These are phyloP conservation scores for Nidularia sp. DNA, from an alignment of 768 basidiomycete genomes.

Conservation along the genomic window DNA sequence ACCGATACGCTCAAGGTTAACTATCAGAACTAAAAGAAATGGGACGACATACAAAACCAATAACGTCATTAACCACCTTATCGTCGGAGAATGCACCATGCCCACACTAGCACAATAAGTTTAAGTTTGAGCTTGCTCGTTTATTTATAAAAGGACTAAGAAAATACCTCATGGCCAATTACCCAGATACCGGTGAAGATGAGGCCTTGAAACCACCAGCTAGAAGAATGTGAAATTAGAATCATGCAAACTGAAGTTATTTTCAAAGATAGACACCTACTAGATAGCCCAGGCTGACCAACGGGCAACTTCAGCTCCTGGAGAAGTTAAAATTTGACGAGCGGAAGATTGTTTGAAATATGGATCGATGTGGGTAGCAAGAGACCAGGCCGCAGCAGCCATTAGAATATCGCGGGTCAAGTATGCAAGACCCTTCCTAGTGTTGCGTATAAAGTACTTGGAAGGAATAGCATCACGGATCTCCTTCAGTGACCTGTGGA, in stretches of 20 bases:
- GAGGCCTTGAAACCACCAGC: constrained; percentile 64
- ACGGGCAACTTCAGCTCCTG: constrained; percentile 30
- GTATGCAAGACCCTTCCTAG: constrained; percentile 32
- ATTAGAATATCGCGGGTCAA: constrained; percentile 42
- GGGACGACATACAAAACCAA: constrained; percentile 42
- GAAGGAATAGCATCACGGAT: constrained; percentile 47
- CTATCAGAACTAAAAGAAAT: neutral
- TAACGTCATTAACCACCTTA: constrained; percentile 40
- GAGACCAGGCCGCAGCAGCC: constrained; percentile 35
- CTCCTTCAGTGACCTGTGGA: constrained; percentile 40
- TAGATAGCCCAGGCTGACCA: constrained; percentile 45
- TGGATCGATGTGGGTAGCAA: constrained; percentile 40
- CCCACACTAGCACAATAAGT: constrained; percentile 36
- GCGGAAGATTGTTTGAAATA: constrained; percentile 23
- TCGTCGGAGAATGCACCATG: constrained; percentile 53
- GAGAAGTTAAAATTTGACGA: constrained; percentile 20
- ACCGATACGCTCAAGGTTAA: neutral
- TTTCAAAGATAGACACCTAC: constrained; percentile 22
- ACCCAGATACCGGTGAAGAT: constrained; percentile 58
- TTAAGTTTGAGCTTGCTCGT: neutral
- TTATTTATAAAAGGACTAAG: neutral
- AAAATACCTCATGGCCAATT: constrained; percentile 49
- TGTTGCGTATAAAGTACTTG: constrained; percentile 39
- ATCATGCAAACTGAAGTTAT: neutral
- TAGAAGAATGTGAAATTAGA: neutral